Evolutionary conservation across 257 asterid genomes (phyloP).

Genomic region (Nicotiana undulata): DNA sequence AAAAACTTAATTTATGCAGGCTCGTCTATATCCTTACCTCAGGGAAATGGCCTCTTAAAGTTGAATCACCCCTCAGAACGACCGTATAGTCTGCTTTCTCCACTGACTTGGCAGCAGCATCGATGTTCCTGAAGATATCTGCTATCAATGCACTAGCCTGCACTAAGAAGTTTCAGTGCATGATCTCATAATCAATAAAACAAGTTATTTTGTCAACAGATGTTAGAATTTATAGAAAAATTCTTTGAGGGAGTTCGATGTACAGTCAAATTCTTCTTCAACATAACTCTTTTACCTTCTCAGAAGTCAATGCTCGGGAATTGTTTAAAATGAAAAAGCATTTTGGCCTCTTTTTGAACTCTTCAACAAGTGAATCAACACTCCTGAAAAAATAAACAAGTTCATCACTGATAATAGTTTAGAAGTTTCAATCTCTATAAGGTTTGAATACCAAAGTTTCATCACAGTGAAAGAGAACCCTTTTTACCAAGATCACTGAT

Average conservation of each 20-base stretch:
- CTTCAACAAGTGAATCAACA: conserved; percentile 61
- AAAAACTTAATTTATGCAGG: not conserved
- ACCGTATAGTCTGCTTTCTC: conserved; percentile 65
- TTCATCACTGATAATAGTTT: not conserved
- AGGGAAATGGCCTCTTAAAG: conserved; percentile 95
- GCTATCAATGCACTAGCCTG: conserved; percentile 71
- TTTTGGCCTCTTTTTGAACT: conserved; percentile 57
- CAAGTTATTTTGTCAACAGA: not conserved
- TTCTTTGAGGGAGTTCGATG: not conserved
- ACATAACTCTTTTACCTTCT: conserved; percentile 44
- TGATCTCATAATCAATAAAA: not conserved
- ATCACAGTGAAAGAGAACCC: no score
- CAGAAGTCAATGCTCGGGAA: conserved; percentile 71
- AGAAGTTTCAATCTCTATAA: not conserved
- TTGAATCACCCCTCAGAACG: conserved; percentile 95
- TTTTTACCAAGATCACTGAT: no score
- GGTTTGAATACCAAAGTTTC: not conserved
- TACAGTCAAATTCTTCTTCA: conserved; percentile 5
- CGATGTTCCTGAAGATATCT: conserved; percentile 74
- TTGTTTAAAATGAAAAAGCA: conserved; percentile 95
- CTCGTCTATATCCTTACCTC: conserved; percentile 54
- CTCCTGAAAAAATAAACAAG: conserved; percentile 43
- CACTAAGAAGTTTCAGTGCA: conserved; percentile 12
- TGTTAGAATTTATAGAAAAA: not conserved
- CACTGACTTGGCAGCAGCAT: conserved; percentile 59